A percentile compares a stretch with the other conserved stretches of the same genome.
phyloP scores from a whole-genome alignment of 1,139 yeast genomes.

The Candida neerlandica region DNA sequence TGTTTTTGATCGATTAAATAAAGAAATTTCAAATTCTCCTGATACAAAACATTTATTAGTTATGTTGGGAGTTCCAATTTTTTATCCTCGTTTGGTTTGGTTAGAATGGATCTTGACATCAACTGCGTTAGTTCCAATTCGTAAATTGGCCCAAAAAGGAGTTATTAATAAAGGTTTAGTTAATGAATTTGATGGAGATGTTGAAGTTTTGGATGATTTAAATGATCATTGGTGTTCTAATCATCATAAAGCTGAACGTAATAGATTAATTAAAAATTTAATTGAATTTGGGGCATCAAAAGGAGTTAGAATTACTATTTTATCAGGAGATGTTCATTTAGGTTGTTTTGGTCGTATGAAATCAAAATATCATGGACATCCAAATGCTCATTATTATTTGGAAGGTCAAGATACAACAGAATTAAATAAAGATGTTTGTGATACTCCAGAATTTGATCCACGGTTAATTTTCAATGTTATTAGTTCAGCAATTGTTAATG shows the following conservation, averaged over 20 bases:
- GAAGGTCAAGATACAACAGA: conserved; percentile 30
- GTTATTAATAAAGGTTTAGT: conserved; percentile 68
- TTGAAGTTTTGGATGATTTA: conserved; percentile 88
- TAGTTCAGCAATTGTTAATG: conserved; percentile 86
- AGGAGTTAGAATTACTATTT: conserved; percentile 75
- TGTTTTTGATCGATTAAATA: conserved; percentile 60
- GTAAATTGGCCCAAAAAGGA: conserved; percentile 69
- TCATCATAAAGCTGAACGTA: conserved; percentile 79
- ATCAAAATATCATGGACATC: conserved; percentile 55
- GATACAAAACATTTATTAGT: conserved; percentile 75
- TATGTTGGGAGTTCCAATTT: conserved; percentile 91
- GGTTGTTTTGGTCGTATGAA: conserved; percentile 81
- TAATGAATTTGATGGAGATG: conserved; percentile 88
- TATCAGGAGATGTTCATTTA: conserved; percentile 93
- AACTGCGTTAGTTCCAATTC: conserved; percentile 61
- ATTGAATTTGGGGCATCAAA: conserved; percentile 63
- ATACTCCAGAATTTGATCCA: conserved; percentile 67
- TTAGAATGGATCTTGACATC: conserved; percentile 74
- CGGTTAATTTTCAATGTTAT: conserved; percentile 80
- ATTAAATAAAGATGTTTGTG: conserved; percentile 40
- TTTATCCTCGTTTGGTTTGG: conserved; percentile 93
- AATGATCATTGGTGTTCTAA: conserved; percentile 96
- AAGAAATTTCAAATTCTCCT: conserved; percentile 52
- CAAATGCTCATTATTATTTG: conserved; percentile 30
- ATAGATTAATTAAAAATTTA: conserved; percentile 56